Percentiles rank a stretch among this genome's conserved stretches.
phyloP scores from a whole-genome alignment of 352 stramenopile genomes.

The Pythium vanterpoolii region DNA sequence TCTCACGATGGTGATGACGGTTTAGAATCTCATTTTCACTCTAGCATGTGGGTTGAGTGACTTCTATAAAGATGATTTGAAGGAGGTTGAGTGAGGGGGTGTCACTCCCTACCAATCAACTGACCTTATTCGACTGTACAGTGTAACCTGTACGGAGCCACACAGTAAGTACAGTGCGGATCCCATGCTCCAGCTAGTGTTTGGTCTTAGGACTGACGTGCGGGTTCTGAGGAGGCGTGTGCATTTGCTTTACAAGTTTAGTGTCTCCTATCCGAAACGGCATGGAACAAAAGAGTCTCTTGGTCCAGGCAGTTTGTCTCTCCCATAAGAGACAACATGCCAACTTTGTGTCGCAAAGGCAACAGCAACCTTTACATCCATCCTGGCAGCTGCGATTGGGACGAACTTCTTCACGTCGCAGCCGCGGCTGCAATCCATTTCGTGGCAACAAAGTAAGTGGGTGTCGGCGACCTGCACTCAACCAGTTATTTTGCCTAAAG shows the following conservation, averaged over 20 bases:
- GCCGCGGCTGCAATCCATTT: no score
- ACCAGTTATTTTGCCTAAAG: no score
- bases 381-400: no score
- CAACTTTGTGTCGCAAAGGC: no score
- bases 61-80: not conserved
- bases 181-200: not conserved
- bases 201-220: not conserved
- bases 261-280: not conserved
- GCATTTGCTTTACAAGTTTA: not conserved
- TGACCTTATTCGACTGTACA: not conserved
- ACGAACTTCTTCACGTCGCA: no score
- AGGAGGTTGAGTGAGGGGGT: not conserved
- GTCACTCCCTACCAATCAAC: not conserved
- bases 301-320: no score
- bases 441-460: no score
- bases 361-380: no score
- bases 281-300: not conserved
- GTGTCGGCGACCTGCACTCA: no score
- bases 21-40: not conserved
- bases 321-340: no score
- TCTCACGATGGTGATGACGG: not conserved
- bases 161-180: not conserved
- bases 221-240: not conserved
- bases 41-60: not conserved
- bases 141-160: not conserved